These are phyloP conservation scores for Trametes maxima DNA, from an alignment of 768 basidiomycete genomes.

Conservation along the genomic window DNA sequence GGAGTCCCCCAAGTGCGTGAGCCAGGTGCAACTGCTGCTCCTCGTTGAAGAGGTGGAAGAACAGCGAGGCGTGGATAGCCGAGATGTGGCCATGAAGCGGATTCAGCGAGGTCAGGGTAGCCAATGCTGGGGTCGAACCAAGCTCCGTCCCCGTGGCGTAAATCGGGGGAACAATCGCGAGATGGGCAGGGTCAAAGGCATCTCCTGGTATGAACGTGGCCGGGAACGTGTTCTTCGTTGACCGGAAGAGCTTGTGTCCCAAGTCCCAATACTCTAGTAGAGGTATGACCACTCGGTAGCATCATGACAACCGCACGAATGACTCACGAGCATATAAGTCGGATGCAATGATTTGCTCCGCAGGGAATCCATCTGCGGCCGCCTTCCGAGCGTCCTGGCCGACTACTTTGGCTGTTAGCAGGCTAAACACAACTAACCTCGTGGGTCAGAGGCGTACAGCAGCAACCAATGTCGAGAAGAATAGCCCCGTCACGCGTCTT, in stretches of 20 bases:
- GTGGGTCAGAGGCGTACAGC: conserved; percentile 5
- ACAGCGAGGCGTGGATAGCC: conserved; percentile 47
- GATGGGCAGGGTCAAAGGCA: conserved; percentile 45
- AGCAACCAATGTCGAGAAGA: conserved; percentile 20
- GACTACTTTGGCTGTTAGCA: conserved; percentile 25
- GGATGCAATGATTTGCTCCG: conserved; percentile 37
- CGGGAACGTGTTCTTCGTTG: conserved; percentile 52
- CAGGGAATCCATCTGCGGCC: conserved; percentile 42
- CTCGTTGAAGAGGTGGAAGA: conserved; percentile 51
- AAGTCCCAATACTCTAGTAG: conserved; percentile 56
- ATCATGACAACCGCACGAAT: background rate
- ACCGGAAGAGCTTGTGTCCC: conserved; percentile 60
- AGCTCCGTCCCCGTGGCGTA: conserved; percentile 27
- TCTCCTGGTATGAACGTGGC: conserved; percentile 58
- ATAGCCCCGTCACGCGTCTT: conserved; percentile 10
- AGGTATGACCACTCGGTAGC: background rate
- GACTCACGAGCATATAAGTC: conserved; percentile 38
- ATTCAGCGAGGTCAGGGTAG: conserved; percentile 43
- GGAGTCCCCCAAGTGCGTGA: conserved; percentile 40
- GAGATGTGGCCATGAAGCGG: conserved; percentile 48
- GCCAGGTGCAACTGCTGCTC: conserved; percentile 43
- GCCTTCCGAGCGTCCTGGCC: conserved; percentile 44
- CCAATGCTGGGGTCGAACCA: conserved; percentile 30
- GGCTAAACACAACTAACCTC: background rate
- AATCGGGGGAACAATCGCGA: conserved; percentile 34